These are phyloP conservation scores for Fraxinus velutina DNA, from an alignment of 305 asterid species.

Conservation along the genomic window DNA sequence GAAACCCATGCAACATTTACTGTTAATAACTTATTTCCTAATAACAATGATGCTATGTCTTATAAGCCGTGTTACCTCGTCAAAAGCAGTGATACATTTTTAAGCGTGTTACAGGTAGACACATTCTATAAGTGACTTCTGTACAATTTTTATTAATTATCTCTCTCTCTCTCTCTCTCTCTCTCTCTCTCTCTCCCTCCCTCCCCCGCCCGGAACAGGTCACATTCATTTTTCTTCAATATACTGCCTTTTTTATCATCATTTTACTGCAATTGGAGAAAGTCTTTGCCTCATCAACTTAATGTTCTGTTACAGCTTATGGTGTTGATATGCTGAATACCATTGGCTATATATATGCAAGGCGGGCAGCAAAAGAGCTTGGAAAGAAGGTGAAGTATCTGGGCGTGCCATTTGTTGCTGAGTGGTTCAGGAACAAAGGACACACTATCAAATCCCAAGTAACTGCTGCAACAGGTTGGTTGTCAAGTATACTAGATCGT, in stretches of 20 bases:
- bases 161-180: no score
- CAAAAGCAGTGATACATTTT: not conserved
- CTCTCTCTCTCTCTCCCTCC: no score
- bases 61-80: not conserved
- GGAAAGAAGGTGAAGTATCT: conserved; percentile 93
- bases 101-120: not conserved
- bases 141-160: not conserved
- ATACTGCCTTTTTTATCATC: conserved; percentile 9
- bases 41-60: not conserved
- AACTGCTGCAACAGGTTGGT: conserved; percentile 96
- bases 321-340: conserved; percentile 98
- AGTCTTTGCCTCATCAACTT: conserved; percentile 17
- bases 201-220: not conserved
- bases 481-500: not conserved
- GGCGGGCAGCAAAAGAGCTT: conserved; percentile 97
- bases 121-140: not conserved
- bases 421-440: conserved; percentile 99
- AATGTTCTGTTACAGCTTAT: conserved; percentile 59
- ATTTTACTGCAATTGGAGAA: conserved; percentile 2
- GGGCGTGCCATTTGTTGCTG: conserved; percentile 96
- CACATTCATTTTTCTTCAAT: not conserved
- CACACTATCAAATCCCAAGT: conserved; percentile 95
- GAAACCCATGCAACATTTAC: conserved; percentile 13
- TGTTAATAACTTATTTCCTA: conserved; percentile 15
- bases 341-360: conserved; percentile 88